Percentiles rank a stretch among this genome's conserved stretches.
These are phyloP conservation scores for Kwoniella sp. DNA, from an alignment of 768 basidiomycete species.

Conservation along the genomic window DNA sequence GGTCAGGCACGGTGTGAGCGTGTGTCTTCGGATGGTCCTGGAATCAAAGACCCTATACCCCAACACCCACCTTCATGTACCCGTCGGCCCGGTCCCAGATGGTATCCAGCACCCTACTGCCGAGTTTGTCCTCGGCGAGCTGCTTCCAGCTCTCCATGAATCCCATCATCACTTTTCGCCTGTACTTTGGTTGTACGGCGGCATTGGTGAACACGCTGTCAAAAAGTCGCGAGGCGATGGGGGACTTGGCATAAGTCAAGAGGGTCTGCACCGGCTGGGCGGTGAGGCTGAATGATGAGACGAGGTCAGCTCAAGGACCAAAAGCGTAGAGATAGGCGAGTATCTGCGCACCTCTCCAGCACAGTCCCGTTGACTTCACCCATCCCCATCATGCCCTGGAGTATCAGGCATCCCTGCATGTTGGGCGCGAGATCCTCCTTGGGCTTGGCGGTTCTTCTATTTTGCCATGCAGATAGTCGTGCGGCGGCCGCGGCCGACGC, in stretches of 20 bases:
- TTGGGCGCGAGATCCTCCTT: conserved; percentile 59
- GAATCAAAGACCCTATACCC: not conserved
- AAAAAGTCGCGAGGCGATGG: conserved; percentile 71
- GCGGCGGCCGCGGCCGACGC: conserved; percentile 42
- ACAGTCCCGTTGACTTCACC: conserved; percentile 65
- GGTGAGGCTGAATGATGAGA: conserved; percentile 55
- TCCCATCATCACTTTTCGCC: conserved; percentile 66
- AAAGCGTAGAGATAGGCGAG: not conserved
- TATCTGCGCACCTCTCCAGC: conserved; percentile 63
- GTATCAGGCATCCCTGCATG: conserved; percentile 75
- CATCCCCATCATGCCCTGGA: conserved; percentile 76
- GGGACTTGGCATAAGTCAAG: conserved; percentile 60
- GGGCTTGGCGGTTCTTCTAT: conserved; percentile 33
- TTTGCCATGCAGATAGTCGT: conserved; percentile 37
- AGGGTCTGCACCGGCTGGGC: conserved; percentile 61
- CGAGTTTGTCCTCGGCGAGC: conserved; percentile 84
- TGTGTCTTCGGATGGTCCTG: not conserved
- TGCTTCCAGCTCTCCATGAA: conserved; percentile 74
- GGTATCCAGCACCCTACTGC: conserved; percentile 83
- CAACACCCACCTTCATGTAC: conserved; percentile 68
- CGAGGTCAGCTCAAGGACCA: not conserved
- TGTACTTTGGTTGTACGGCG: conserved; percentile 61
- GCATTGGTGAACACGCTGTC: conserved; percentile 68
- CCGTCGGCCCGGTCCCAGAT: conserved; percentile 89
- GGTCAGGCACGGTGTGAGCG: not conserved